phyloP scores from a whole-genome alignment of 2,329 filamentous ascomycete genomes.

The Colletotrichum camelliae region DNA sequence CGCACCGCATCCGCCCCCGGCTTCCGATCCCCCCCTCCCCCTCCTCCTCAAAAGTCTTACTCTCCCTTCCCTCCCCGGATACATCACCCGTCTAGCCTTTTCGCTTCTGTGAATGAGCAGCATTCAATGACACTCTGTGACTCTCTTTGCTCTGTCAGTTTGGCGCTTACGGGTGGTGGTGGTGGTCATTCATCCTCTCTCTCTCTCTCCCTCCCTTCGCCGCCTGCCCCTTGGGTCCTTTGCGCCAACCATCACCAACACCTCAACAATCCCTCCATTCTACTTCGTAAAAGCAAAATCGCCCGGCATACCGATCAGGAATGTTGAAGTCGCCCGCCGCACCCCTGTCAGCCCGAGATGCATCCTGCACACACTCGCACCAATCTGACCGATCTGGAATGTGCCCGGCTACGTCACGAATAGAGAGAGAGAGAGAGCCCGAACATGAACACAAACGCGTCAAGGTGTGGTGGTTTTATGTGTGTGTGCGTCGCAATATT shows the following conservation, averaged over 20 bases:
- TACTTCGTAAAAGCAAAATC: background rate
- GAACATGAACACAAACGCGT: background rate
- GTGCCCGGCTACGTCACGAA: background rate
- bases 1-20: background rate
- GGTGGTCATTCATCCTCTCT: background rate
- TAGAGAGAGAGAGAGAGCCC: background rate
- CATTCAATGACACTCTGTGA: background rate
- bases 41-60: background rate
- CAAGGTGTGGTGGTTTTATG: background rate
- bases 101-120: background rate
- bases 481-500: background rate
- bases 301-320: background rate
- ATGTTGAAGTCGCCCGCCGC: background rate
- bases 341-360: constrained; percentile 18
- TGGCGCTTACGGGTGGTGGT: background rate
- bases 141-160: background rate
- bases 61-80: constrained; percentile 10
- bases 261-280: background rate
- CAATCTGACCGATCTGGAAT: constrained; percentile 11
- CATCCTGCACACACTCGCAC: constrained; percentile 17
- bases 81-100: background rate
- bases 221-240: background rate
- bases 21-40: background rate
- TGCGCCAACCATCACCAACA: background rate
- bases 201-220: constrained; percentile 5